Base-by-base conservation (phyloP, 140 eudicot species). In the Ambrosia hybrid region DNA sequence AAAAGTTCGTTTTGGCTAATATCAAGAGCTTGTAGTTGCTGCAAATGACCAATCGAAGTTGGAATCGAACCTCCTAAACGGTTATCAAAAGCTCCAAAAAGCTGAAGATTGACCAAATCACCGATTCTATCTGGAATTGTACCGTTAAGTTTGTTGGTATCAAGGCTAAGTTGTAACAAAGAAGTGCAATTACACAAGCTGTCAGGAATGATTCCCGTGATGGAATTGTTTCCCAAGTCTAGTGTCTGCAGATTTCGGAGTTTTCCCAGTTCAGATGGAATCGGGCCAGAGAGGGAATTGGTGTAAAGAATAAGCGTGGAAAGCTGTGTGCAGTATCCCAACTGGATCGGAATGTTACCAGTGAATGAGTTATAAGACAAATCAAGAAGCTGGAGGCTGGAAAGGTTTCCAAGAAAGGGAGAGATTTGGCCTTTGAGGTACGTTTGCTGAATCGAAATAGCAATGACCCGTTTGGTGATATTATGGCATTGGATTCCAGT, bases 341-440 rank as follows among this genome's bases (percentile, higher is more conserved):
- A 57, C 48, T 88, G 89, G 52, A 66, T 63, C 3, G 97, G 96
- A 70, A 91, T 84, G n/a, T 57, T 74, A 5, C 97, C 94, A 0
- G 87, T 66, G 73, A 91, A 88, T 16, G 81, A 75, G 74, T 91
- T 91, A 4, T 68, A 45, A 63, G 91, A n/a, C 8, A 91, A 73
- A 81, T 91, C 96, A 80, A 91, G 89, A 84, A 86, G 72, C 82
- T 89, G 95, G 77, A 91, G 94, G n/a, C 72, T 4, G 49, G 97
- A 78, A 68, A 91, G 91, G 80, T 91, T 86, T 51, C 91, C 96
- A 1, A 91, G 83, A 68, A 68, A 89, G 0, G 91, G 85, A 16
- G 96, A 92, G 57, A 92, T 70, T 16, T 21, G n/a, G 68, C 98
- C 98, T 3, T 77, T 57, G 45, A 89, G 87, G 30, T 85, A 78